Conservation (phyloP, 2,329 filamentous ascomycete genomes). For the Cadophora luteo-olivacea region DNA sequence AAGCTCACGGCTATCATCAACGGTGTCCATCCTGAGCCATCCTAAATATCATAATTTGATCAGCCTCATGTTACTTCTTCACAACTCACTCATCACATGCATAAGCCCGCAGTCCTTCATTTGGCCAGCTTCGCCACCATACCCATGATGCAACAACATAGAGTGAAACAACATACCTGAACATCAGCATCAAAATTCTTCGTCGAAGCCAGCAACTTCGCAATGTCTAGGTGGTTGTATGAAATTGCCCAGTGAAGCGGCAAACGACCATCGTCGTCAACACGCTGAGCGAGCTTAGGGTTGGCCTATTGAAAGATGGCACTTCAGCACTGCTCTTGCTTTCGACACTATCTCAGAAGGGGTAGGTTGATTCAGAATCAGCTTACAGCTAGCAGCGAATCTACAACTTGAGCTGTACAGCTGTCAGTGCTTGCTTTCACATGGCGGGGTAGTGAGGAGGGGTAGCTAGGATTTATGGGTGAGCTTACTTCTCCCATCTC, state of each 20-base stretch:
- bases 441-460: slow-evolving; percentile 23
- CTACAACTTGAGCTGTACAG: slow-evolving; percentile 68
- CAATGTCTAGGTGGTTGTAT: slow-evolving; percentile 78
- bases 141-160: not conserved
- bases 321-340: slow-evolving; percentile 7
- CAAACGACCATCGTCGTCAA: slow-evolving; percentile 87
- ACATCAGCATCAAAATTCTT: slow-evolving; percentile 85
- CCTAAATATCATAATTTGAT: slow-evolving; percentile 50
- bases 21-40: slow-evolving; percentile 82
- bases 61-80: not conserved
- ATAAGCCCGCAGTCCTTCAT: not conserved
- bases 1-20: slow-evolving; percentile 84
- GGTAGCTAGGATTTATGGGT: slow-evolving; percentile 2
- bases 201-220: slow-evolving; percentile 71
- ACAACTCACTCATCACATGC: not conserved
- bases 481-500: slow-evolving; percentile 79
- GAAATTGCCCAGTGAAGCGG: slow-evolving; percentile 95
- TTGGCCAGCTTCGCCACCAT: not conserved
- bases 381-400: slow-evolving; percentile 74
- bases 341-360: slow-evolving; percentile 17
- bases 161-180: slow-evolving; percentile 56
- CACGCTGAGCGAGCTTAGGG: slow-evolving; percentile 72
- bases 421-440: slow-evolving; percentile 36
- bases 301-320: slow-evolving; percentile 63
- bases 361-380: not conserved